These are phyloP conservation scores for Salvia miltiorrhiza DNA, from an alignment of 257 asterid species.

Conservation along the genomic window DNA sequence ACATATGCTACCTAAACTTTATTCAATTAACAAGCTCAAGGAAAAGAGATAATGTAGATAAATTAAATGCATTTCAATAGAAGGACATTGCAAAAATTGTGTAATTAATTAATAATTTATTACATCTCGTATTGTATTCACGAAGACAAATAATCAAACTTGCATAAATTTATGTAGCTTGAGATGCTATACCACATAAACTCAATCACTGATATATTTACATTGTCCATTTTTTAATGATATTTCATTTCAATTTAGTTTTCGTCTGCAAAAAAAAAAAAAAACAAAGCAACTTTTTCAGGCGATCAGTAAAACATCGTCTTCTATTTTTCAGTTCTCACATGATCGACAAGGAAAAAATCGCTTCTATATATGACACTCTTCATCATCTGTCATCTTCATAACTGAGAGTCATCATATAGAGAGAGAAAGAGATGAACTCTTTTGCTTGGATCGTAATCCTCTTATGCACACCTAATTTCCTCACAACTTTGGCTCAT, in stretches of 20 bases:
- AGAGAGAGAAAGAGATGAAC: background rate
- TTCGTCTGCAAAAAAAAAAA: background rate
- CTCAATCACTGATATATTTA: too few species aligned
- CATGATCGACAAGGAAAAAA: background rate
- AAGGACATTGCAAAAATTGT: too few species aligned
- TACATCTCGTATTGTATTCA: too few species aligned
- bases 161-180: too few species aligned
- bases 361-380: background rate
- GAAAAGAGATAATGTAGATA: background rate
- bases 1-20: background rate
- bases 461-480: constrained; percentile 19
- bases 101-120: too few species aligned
- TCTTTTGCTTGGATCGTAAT: constrained; percentile 25
- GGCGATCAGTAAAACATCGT: background rate
- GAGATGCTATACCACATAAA: background rate
- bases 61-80: too few species aligned
- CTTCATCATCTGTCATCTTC: background rate
- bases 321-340: background rate
- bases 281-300: background rate
- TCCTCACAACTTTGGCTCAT: constrained; percentile 26
- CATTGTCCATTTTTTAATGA: too few species aligned
- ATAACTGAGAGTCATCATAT: background rate
- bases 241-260: background rate
- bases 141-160: too few species aligned
- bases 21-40: background rate